A percentile compares a stretch with the other conserved stretches of the same genome.
phyloP scores from a whole-genome alignment of 2,329 filamentous ascomycete species.

The Apiospora sp. region DNA sequence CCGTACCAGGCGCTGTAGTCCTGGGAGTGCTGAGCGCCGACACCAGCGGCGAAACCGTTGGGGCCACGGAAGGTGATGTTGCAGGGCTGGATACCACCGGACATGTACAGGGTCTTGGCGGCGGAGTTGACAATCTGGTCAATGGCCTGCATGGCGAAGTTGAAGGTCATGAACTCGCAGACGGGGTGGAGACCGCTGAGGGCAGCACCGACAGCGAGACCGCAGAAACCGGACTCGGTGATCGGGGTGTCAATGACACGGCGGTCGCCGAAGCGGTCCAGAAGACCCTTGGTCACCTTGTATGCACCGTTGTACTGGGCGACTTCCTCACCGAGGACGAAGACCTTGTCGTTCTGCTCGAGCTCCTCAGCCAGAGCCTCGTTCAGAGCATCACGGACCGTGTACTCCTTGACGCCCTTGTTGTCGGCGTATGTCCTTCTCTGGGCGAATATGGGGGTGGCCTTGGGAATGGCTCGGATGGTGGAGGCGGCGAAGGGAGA shows the following conservation, averaged over 20 bases:
- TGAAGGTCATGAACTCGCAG: conserved; percentile 99
- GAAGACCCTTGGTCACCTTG: conserved; percentile 97
- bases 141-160: conserved; percentile 99
- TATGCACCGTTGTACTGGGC: conserved; percentile 99
- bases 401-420: conserved; percentile 81
- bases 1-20: conserved; percentile 99
- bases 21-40: conserved; percentile 97
- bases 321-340: conserved; percentile 96
- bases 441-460: conserved; percentile 52
- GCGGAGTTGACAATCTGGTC: conserved; percentile 99
- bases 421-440: conserved; percentile 64
- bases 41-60: conserved; percentile 96
- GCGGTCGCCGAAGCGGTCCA: conserved; percentile 97
- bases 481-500: conserved; percentile 45
- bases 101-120: conserved; percentile 99
- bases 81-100: conserved; percentile 97
- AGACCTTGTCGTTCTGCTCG: conserved; percentile 92
- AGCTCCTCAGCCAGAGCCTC: conserved; percentile 98
- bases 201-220: conserved; percentile 93
- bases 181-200: conserved; percentile 93
- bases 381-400: conserved; percentile 95
- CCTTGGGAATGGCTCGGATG: conserved; percentile 45
- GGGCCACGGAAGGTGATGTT: conserved; percentile 99
- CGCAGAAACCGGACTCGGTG: conserved; percentile 94
- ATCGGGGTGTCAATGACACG: conserved; percentile 98